phyloP scores from a whole-genome alignment of 208 protist genomes.

The Endotrypanum monterogeii region DNA sequence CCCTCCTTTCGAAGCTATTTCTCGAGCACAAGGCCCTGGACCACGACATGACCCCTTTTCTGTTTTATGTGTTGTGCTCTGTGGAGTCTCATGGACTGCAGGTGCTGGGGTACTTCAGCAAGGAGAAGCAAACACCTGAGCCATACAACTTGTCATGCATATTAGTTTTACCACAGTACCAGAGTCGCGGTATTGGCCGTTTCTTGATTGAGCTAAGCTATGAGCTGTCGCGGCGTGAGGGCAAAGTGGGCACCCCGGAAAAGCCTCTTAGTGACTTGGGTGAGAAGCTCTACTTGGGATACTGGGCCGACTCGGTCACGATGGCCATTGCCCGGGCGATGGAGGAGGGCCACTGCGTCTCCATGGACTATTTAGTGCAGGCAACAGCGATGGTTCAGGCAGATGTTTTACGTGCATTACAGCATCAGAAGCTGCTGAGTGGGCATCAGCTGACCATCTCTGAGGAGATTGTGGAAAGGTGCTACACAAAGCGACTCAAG shows the following conservation, averaged over 20 bases:
- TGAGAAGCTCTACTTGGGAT: constrained; percentile 92
- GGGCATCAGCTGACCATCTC: constrained; percentile 78
- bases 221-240: constrained; percentile 96
- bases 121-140: constrained; percentile 96
- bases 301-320: constrained; percentile 94
- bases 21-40: constrained; percentile 99
- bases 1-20: constrained; percentile 99
- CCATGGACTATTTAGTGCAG: constrained; percentile 81
- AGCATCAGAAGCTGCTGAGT: constrained; percentile 61
- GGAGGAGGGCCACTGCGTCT: constrained; percentile 79
- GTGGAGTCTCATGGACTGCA: constrained; percentile 93
- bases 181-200: constrained; percentile 97
- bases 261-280: constrained; percentile 99
- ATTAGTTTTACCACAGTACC: constrained; percentile 96
- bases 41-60: constrained; percentile 99
- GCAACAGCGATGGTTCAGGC: constrained; percentile 78
- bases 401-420: constrained; percentile 75
- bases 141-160: constrained; percentile 99
- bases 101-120: constrained; percentile 99
- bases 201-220: constrained; percentile 99
- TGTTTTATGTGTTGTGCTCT: constrained; percentile 98
- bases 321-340: constrained; percentile 65
- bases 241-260: constrained; percentile 97
- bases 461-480: constrained; percentile 75
- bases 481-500: constrained; percentile 68